Percentiles rank a stretch among this genome's conserved stretches.
Conservation (phyloP, 495 filamentous ascomycete genomes). For the Letharia columbiana region DNA sequence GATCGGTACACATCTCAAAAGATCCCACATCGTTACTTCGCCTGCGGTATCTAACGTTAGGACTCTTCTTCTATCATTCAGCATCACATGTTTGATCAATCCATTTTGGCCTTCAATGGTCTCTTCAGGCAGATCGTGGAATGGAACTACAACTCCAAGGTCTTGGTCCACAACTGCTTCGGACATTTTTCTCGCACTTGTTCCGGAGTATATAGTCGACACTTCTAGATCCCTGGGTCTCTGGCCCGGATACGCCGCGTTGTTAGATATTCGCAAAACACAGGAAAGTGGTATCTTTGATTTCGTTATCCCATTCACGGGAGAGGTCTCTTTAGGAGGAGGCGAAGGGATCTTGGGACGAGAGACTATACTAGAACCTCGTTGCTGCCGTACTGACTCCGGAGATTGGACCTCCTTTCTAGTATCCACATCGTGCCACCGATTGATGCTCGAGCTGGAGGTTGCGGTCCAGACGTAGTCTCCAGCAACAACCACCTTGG, state of each 20-base stretch:
- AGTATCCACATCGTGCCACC: slow-evolving; percentile 85
- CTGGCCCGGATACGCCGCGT: slow-evolving; percentile 58
- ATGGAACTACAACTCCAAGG: slow-evolving; percentile 49
- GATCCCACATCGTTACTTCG: slow-evolving; percentile 93
- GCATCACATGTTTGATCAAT: slow-evolving; percentile 80
- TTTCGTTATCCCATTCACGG: slow-evolving; percentile 34
- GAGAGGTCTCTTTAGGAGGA: slow-evolving; percentile 20
- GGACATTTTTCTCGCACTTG: slow-evolving; percentile 50
- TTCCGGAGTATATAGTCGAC: slow-evolving; percentile 39
- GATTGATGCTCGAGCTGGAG: slow-evolving; percentile 86
- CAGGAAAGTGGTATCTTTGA: slow-evolving; percentile 68
- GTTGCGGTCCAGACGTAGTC: slow-evolving; percentile 92
- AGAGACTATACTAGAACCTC: slow-evolving; percentile 41
- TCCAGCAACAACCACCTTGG: slow-evolving; percentile 70
- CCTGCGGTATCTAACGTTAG: slow-evolving; percentile 91
- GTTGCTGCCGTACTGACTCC: slow-evolving; percentile 47
- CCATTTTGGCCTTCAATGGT: slow-evolving; percentile 94
- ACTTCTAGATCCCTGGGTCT: slow-evolving; percentile 42
- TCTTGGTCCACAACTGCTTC: slow-evolving; percentile 54
- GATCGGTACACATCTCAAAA: slow-evolving; percentile 78
- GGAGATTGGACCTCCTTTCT: slow-evolving; percentile 49
- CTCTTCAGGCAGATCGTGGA: slow-evolving; percentile 68
- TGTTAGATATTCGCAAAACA: slow-evolving; percentile 72
- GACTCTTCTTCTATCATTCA: slow-evolving; percentile 84
- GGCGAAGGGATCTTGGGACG: slow-evolving; percentile 29